Conservation (phyloP, 2,329 filamentous ascomycete species). For the Trichoderma endophyticum region DNA sequence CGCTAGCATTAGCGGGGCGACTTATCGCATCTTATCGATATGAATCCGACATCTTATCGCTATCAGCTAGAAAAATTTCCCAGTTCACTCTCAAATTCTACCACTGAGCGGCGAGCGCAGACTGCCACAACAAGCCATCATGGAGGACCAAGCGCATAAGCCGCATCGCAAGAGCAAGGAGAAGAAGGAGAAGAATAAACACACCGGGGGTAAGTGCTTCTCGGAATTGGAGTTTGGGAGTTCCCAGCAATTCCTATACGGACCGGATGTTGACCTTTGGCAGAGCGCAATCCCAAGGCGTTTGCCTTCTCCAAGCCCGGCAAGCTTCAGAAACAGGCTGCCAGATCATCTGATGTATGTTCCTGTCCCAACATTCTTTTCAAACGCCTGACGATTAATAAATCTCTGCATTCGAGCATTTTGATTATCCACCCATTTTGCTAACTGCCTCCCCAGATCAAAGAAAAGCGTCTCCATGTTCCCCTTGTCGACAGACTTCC, state of each 20-base stretch:
- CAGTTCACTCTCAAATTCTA: conserved; percentile 12
- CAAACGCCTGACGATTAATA: not conserved
- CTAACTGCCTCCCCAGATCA: conserved; percentile 57
- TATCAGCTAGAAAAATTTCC: conserved; percentile 21
- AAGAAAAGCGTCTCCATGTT: conserved; percentile 94
- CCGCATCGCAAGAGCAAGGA: conserved; percentile 84
- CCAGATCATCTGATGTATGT: conserved; percentile 66
- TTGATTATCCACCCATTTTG: not conserved
- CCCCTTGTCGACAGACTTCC: conserved; percentile 93
- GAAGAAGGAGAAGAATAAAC: conserved; percentile 76
- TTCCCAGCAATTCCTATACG: not conserved
- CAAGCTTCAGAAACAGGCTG: conserved; percentile 71
- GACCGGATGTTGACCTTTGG: not conserved
- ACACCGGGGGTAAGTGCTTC: conserved; percentile 51
- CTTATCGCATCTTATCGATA: conserved; percentile 18
- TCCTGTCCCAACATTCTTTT: conserved; percentile 18
- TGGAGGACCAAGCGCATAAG: conserved; percentile 82
- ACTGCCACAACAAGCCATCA: conserved; percentile 34
- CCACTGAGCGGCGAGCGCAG: conserved; percentile 21
- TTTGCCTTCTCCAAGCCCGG: conserved; percentile 83
- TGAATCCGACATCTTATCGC: not conserved
- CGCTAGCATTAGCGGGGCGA: not conserved
- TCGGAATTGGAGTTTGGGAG: not conserved
- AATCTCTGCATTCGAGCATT: not conserved
- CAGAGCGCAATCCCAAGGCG: conserved; percentile 81